Conservation (phyloP, 208 protist genomes). For the Blastocrithidia nonstop region DNA sequence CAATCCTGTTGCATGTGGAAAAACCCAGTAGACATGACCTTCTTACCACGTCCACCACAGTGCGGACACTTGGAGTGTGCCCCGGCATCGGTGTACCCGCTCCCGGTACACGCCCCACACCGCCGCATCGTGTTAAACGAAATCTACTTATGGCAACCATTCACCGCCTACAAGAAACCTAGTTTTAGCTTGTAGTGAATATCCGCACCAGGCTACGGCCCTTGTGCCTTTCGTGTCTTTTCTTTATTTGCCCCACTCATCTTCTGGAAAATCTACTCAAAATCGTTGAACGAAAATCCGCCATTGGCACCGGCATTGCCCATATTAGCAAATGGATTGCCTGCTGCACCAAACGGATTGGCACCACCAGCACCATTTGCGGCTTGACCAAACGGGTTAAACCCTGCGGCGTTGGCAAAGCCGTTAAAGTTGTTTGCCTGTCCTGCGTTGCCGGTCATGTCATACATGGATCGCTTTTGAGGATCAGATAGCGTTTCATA, state of each 20-base stretch:
- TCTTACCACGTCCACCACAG: slow-evolving; percentile 77
- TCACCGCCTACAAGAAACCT: slow-evolving; percentile 73
- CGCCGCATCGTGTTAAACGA: slow-evolving; percentile 80
- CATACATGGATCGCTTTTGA: slow-evolving; percentile 85
- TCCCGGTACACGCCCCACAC: slow-evolving; percentile 68
- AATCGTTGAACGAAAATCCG: slow-evolving; percentile 74
- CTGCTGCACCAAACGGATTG: slow-evolving; percentile 29
- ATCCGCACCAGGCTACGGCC: slow-evolving; percentile 72
- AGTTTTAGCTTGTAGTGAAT: slow-evolving; percentile 78
- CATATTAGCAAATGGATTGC: slow-evolving; percentile 41
- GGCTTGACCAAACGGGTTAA: slow-evolving; percentile 23
- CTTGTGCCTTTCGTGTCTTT: slow-evolving; percentile 70
- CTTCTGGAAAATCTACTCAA: slow-evolving; percentile 82
- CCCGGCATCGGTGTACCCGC: slow-evolving; percentile 62
- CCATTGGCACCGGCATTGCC: slow-evolving; percentile 15
- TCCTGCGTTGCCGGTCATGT: slow-evolving; percentile 74
- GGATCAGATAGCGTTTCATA: slow-evolving; percentile 80
- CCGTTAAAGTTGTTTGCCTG: slow-evolving; percentile 29
- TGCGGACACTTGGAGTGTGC: slow-evolving; percentile 65
- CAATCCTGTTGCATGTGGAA: slow-evolving; percentile 88
- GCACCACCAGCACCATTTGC: slow-evolving; percentile 15
- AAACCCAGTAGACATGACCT: slow-evolving; percentile 84
- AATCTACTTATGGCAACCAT: slow-evolving; percentile 77
- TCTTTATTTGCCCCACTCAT: slow-evolving; percentile 72
- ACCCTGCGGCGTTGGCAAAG: slow-evolving; percentile 12